phyloP scores from a whole-genome alignment of 495 filamentous ascomycete genomes.

The Aspergillus sclerotiicarbonarius region DNA sequence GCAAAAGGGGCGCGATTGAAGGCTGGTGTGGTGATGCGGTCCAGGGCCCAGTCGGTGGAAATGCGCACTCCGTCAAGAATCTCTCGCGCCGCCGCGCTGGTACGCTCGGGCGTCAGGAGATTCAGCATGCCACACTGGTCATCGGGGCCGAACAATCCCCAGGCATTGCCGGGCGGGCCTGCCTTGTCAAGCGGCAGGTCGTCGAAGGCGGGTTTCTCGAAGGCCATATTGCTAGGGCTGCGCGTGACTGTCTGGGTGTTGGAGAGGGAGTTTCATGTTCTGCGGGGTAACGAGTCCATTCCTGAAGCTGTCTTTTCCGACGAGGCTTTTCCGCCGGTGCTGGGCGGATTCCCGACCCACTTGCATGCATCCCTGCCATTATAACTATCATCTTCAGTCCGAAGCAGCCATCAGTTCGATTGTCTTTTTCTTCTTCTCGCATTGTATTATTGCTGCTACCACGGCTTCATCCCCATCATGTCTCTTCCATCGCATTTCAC shows the following conservation, averaged over 20 bases:
- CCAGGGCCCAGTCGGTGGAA: conserved; percentile 45
- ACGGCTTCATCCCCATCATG: conserved; percentile 19
- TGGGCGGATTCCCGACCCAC: too few relatives aligned
- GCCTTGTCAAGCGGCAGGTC: conserved; percentile 46
- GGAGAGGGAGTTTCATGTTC: too few relatives aligned
- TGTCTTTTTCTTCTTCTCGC: background rate
- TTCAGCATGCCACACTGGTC: conserved; percentile 55
- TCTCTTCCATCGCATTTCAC: conserved; percentile 38
- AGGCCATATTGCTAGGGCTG: background rate
- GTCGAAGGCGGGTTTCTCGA: conserved; percentile 28
- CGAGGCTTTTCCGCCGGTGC: too few relatives aligned
- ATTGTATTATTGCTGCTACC: background rate
- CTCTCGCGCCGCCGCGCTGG: conserved; percentile 48
- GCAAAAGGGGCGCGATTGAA: background rate
- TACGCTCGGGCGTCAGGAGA: conserved; percentile 48
- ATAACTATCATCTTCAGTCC: too few relatives aligned
- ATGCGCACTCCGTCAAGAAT: conserved; percentile 54
- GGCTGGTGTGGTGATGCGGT: conserved; percentile 1
- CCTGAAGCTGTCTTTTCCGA: too few relatives aligned
- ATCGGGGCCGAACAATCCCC: conserved; percentile 48
- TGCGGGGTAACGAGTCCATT: too few relatives aligned
- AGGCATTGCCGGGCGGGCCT: conserved; percentile 51
- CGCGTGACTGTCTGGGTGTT: too few relatives aligned
- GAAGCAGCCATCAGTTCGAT: background rate
- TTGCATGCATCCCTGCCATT: too few relatives aligned